Conservation (phyloP, 371 early-diverging fungal species). For the Blakeslea trispora region DNA sequence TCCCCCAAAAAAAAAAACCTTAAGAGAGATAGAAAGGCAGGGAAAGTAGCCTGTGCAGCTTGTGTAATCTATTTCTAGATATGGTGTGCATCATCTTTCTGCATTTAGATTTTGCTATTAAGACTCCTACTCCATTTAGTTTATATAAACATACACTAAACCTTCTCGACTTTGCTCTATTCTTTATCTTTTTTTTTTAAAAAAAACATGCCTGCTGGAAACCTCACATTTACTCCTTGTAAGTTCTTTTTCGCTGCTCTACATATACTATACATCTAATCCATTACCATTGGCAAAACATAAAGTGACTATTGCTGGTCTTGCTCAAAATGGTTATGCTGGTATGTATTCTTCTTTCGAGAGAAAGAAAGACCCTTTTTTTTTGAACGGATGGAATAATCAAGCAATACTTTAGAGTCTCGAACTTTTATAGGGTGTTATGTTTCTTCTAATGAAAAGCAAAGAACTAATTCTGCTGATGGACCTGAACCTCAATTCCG, state of each 20-base stretch:
- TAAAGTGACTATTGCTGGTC: conserved; percentile 21
- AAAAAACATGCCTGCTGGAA: conserved; percentile 21
- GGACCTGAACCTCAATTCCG: conserved; percentile 45
- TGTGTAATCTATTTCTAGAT: too few relatives aligned
- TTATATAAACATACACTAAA: too few relatives aligned
- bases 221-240: conserved; percentile 21
- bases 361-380: not conserved
- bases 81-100: too few relatives aligned
- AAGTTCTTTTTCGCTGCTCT: too few relatives aligned
- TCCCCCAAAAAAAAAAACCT: too few relatives aligned
- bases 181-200: conserved; percentile 2
- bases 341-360: conserved; percentile 3
- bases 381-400: too few relatives aligned
- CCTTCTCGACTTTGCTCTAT: too few relatives aligned
- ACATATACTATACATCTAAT: too few relatives aligned
- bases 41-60: too few relatives aligned
- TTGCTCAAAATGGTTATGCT: conserved; percentile 21
- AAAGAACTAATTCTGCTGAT: conserved; percentile 36
- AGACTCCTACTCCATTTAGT: too few relatives aligned
- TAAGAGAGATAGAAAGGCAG: too few relatives aligned
- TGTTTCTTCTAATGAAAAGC: conserved; percentile 39
- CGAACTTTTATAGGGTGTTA: conserved; percentile 42
- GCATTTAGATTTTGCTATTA: too few relatives aligned
- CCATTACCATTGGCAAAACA: not conserved
- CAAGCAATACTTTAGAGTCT: not conserved